Evolutionary conservation across 768 basidiomycete genomes (phyloP), one percentile per base, ranked within the genome.

Genomic region (Piloderma croceum): DNA sequence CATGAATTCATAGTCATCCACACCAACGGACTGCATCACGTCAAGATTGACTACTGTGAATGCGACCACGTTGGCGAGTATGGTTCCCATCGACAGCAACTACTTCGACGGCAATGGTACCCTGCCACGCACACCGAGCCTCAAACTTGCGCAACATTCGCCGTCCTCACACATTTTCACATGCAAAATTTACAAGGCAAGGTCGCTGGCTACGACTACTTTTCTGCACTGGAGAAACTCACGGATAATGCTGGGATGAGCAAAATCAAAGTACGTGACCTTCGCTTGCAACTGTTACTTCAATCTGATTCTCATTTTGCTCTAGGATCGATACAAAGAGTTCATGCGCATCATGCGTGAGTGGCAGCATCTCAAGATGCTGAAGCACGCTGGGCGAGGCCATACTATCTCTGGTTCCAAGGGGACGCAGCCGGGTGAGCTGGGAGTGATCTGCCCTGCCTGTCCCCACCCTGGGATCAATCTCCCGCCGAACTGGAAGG

Each of bases 381-480:
- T 47, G 11, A 48, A 46, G 27, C 39, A 41, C 6, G 41, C 49
- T 10, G 53, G 44, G 9, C 17, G 44, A 6, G 48, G 40, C 10
- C 36, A 49, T 17, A 38, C 32, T 12, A 31, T 7, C 5, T 43
- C 43, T 11, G 17, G 36, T 3, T 23, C n/a, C 17, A 15, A 18
- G 3, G 36, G 24, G 3, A 50, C 42, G 3, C 24, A 38, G 19
- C 40, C 40, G 11, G 60, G 67, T 1, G 53, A 56, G 41, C 48
- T 55, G 7, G 58, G 58, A 0, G 43, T 64, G 1, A 39, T 44
- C 4, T 67, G 64, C 36, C 60, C 60, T 3, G 60, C 62, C 3
- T 69, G 67, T 42, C 67, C 65, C 1, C 56, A 58, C 0, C 59
- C 57, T 0, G 56, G 46, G 0, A 45, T 54, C 0, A 66, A 66